Conservation (phyloP, 139 green algal species). For the Chlamydomonas applanata region DNA sequence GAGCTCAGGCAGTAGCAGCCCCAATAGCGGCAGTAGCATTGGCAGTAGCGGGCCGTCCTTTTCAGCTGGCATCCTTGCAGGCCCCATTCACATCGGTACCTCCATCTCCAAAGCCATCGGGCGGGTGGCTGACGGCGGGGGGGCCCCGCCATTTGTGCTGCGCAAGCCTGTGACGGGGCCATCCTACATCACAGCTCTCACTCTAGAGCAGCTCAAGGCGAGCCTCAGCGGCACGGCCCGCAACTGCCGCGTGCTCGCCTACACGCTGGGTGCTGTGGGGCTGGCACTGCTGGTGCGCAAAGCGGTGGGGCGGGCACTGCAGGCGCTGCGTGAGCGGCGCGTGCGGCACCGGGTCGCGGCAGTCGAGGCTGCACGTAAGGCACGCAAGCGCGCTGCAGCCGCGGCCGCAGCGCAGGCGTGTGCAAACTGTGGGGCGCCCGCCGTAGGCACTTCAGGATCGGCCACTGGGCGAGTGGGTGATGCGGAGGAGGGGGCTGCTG, state of each 20-base stretch:
- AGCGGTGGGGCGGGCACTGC: not conserved
- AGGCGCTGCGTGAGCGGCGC: not conserved
- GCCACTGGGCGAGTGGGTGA: too few relatives aligned
- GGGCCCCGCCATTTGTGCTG: constrained; percentile 28
- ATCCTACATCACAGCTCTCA: constrained; percentile 34
- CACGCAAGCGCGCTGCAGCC: too few relatives aligned
- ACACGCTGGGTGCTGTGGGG: constrained; percentile 16
- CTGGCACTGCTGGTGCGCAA: constrained; percentile 11
- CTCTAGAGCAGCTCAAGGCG: constrained; percentile 27
- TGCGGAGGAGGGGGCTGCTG: too few relatives aligned
- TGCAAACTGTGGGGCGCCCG: not conserved
- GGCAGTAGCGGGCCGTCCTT: not conserved
- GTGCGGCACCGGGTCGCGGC: not conserved
- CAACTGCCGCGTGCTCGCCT: constrained; percentile 16
- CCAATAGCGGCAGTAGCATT: not conserved
- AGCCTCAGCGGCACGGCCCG: constrained; percentile 9
- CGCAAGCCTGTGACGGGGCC: constrained; percentile 23
- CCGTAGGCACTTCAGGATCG: too few relatives aligned
- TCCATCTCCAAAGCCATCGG: not conserved
- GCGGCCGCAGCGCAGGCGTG: not conserved
- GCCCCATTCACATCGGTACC: not conserved
- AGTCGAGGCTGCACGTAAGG: not conserved
- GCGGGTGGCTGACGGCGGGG: constrained; percentile 50
- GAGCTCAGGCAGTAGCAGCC: not conserved
- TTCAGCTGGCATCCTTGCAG: not conserved